Percentiles rank a stretch among this genome's conserved stretches.
phyloP scores from a whole-genome alignment of 176 grass and related monocot species.

The Eleusine indica region DNA sequence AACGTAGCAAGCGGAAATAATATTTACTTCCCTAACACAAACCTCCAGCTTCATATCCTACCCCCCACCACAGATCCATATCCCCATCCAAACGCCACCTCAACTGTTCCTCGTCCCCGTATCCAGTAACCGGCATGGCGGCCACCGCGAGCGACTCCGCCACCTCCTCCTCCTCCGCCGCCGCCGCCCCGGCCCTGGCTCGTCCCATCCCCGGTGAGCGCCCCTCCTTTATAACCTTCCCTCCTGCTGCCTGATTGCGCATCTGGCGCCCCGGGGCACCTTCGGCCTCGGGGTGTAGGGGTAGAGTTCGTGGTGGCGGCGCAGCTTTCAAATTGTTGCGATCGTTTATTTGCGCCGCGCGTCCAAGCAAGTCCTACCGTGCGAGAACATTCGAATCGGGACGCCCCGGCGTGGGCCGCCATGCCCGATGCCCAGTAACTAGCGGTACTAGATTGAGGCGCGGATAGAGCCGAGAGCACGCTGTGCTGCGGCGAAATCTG shows the following conservation, averaged over 20 bases:
- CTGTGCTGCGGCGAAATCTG: background rate
- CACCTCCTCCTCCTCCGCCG: background rate
- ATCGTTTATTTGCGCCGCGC: background rate
- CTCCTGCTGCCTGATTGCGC: background rate
- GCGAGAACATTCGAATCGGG: background rate
- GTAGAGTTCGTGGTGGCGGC: background rate
- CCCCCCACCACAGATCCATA: too few relatives aligned
- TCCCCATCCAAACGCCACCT: background rate
- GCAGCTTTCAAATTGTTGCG: background rate
- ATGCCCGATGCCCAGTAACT: background rate
- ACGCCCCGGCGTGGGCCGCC: background rate
- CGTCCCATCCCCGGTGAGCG: constrained; percentile 19
- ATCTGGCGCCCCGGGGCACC: background rate
- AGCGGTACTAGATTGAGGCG: background rate
- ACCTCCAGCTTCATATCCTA: too few relatives aligned
- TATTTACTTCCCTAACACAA: too few relatives aligned
- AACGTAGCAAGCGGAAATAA: too few relatives aligned
- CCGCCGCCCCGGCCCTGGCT: background rate
- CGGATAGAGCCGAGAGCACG: background rate
- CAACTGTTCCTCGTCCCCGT: background rate
- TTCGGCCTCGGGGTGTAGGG: background rate
- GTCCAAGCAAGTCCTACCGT: background rate
- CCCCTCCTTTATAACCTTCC: background rate
- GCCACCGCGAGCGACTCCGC: background rate
- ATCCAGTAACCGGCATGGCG: constrained; percentile 28